These are phyloP conservation scores for Whalleya microplaca DNA, from an alignment of 2,329 filamentous ascomycete species.

Conservation along the genomic window DNA sequence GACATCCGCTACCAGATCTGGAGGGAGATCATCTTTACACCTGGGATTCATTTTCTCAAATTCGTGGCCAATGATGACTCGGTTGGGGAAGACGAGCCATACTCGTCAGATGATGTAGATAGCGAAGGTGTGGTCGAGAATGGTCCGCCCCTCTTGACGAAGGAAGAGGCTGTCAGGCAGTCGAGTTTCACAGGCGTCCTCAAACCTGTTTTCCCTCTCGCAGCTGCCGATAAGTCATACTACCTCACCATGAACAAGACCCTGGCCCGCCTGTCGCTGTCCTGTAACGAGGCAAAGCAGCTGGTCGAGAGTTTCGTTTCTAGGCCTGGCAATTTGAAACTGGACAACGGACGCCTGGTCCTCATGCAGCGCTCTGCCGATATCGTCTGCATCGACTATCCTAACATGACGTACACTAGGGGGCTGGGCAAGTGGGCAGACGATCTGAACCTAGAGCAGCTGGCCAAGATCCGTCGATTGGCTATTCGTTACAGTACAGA, in stretches of 20 bases:
- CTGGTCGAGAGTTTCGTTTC: slow-evolving; percentile 24
- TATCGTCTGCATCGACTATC: slow-evolving; percentile 38
- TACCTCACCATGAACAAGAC: slow-evolving; percentile 32
- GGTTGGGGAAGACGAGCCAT: slow-evolving; percentile 5
- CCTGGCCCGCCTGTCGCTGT: slow-evolving; percentile 26
- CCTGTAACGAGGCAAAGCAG: slow-evolving; percentile 30
- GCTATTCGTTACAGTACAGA: slow-evolving; percentile 48
- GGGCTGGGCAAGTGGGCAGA: slow-evolving; percentile 31
- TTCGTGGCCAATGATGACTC: slow-evolving; percentile 22
- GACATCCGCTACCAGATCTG: slow-evolving; percentile 37
- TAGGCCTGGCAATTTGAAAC: slow-evolving; percentile 28
- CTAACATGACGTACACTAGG: slow-evolving; percentile 22
- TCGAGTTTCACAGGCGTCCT: slow-evolving; percentile 24
- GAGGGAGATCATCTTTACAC: slow-evolving; percentile 31
- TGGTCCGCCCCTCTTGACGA: background rate
- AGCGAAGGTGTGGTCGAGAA: slow-evolving; percentile 2
- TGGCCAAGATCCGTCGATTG: slow-evolving; percentile 42
- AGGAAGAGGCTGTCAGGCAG: background rate
- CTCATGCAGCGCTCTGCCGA: slow-evolving; percentile 31
- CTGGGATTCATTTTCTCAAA: slow-evolving; percentile 40
- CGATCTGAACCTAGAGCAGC: slow-evolving; percentile 30
- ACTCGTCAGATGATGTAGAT: slow-evolving; percentile 8
- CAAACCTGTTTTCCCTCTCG: slow-evolving; percentile 26
- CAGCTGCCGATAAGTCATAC: slow-evolving; percentile 34
- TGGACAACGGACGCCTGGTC: slow-evolving; percentile 31